These are phyloP conservation scores for Nigrospora osmanthi DNA, from an alignment of 2,329 filamentous ascomycete species.

Conservation along the genomic window DNA sequence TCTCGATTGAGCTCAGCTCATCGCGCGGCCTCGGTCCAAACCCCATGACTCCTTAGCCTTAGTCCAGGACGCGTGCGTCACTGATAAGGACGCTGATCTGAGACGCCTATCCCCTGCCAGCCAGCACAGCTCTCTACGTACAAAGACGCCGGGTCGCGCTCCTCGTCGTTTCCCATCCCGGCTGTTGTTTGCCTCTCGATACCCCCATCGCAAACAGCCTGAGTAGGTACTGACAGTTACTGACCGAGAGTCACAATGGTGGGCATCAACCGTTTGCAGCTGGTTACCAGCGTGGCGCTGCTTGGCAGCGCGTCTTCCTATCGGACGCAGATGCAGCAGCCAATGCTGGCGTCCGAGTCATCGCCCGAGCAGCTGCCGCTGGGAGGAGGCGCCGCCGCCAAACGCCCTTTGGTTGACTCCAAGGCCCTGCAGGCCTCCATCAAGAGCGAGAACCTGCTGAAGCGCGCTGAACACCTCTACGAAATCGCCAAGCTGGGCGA, in stretches of 20 bases:
- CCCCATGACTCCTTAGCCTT: too few relatives aligned
- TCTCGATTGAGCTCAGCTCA: too few relatives aligned
- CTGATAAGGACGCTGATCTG: too few relatives aligned
- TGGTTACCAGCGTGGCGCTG: background rate
- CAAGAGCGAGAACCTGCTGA: constrained; percentile 44
- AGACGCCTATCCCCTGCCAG: too few relatives aligned
- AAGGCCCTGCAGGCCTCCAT: constrained; percentile 50
- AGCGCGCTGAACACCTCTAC: constrained; percentile 54
- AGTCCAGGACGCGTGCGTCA: too few relatives aligned
- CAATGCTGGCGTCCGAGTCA: background rate
- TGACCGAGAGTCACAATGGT: background rate
- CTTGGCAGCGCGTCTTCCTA: background rate
- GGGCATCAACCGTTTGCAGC: background rate
- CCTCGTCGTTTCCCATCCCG: too few relatives aligned
- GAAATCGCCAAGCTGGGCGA: constrained; percentile 51
- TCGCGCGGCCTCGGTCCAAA: too few relatives aligned
- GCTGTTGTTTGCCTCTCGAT: too few relatives aligned
- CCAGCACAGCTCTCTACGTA: too few relatives aligned
- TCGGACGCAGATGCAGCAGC: background rate
- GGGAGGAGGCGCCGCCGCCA: background rate
- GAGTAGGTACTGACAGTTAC: too few relatives aligned
- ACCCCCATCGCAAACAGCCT: too few relatives aligned
- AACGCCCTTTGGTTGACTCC: constrained; percentile 38
- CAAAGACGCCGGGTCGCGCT: too few relatives aligned
- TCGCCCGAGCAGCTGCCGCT: background rate